phyloP scores from a whole-genome alignment of 306 rosid genomes.

The Urtica urens region DNA sequence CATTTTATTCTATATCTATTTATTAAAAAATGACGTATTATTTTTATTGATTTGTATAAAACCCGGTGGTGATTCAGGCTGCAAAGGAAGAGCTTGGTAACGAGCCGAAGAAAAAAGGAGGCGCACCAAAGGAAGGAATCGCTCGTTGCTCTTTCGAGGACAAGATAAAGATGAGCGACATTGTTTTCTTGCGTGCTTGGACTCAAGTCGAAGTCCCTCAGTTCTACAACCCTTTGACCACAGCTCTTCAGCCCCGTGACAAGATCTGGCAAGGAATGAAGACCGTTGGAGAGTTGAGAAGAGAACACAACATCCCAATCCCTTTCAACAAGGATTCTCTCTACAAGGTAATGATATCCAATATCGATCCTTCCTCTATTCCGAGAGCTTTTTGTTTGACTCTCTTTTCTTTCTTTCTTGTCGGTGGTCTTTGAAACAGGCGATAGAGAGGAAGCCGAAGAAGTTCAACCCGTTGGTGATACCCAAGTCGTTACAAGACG shows the following conservation, averaged over 20 bases:
- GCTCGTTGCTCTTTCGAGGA: constrained; percentile 96
- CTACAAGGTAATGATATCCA: constrained; percentile 48
- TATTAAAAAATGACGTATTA: not conserved
- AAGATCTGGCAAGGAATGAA: constrained; percentile 82
- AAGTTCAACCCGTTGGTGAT: constrained; percentile 83
- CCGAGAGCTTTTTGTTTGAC: not conserved
- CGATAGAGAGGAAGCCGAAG: constrained; percentile 60
- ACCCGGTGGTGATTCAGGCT: constrained; percentile 59
- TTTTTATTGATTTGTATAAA: not conserved
- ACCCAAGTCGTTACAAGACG: constrained; percentile 54
- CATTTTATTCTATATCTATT: not conserved
- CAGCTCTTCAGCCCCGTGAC: constrained; percentile 82
- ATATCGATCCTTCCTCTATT: not conserved
- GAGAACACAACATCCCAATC: constrained; percentile 47
- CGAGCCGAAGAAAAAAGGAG: constrained; percentile 64
- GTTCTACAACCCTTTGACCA: constrained; percentile 67
- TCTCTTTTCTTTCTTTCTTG: not conserved
- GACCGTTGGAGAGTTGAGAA: constrained; percentile 86
- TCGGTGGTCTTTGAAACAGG: constrained; percentile 25
- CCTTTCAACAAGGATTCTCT: constrained; percentile 86
- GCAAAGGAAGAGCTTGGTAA: constrained; percentile 84
- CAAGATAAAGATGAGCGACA: constrained; percentile 93
- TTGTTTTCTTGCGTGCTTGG: constrained; percentile 87
- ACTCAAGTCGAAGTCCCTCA: constrained; percentile 76
- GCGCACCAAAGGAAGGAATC: constrained; percentile 71